Percentiles rank a stretch among this genome's conserved stretches.
phyloP scores from a whole-genome alignment of 352 stramenopile species.

The Phytophthora foliorum region DNA sequence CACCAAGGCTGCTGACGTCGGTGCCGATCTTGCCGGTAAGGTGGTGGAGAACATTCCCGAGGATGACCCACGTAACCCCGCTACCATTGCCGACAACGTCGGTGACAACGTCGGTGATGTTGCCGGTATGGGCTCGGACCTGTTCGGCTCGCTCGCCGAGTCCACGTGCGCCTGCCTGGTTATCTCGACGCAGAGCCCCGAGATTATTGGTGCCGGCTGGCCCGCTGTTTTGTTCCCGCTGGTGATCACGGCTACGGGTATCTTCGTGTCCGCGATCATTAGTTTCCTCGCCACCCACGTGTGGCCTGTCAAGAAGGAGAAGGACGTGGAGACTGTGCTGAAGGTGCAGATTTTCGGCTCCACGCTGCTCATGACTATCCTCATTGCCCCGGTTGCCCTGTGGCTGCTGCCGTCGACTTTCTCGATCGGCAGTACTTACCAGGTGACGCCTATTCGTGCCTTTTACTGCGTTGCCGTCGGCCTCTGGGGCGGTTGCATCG shows the following conservation, averaged over 20 bases:
- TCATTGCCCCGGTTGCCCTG: conserved; percentile 92
- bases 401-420: conserved; percentile 95
- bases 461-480: conserved; percentile 96
- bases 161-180: conserved; percentile 99
- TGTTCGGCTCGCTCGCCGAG: conserved; percentile 99
- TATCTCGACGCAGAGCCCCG: conserved; percentile 94
- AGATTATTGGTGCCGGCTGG: conserved; percentile 94
- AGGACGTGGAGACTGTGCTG: conserved; percentile 97
- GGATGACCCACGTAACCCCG: conserved; percentile 99
- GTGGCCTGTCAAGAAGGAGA: conserved; percentile 95
- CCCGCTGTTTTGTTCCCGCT: conserved; percentile 97
- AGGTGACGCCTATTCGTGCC: conserved; percentile 87
- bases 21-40: conserved; percentile 99
- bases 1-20: conserved; percentile 99
- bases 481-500: conserved; percentile 97
- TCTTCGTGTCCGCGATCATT: conserved; percentile 97
- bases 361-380: conserved; percentile 96
- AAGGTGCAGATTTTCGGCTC: conserved; percentile 99
- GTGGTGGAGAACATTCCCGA: conserved; percentile 99
- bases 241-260: conserved; percentile 96
- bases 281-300: conserved; percentile 99
- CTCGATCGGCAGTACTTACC: conserved; percentile 77
- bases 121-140: conserved; percentile 99
- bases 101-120: conserved; percentile 99
- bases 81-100: conserved; percentile 99